phyloP scores from a whole-genome alignment of 176 grass and related monocot species.

The Ampelocalamus luodianensis region DNA sequence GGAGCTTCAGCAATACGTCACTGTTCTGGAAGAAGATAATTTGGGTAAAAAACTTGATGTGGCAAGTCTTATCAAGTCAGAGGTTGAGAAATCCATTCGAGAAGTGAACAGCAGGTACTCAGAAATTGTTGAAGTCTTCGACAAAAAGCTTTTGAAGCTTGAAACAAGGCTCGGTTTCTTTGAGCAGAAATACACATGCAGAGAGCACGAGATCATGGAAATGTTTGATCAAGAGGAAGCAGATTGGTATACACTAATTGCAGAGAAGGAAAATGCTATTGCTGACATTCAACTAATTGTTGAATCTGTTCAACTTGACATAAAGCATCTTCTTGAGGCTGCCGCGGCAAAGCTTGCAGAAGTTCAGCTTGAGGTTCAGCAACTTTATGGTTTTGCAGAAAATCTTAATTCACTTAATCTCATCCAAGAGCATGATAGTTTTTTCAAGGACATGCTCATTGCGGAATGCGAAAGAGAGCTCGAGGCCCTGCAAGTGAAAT shows the following conservation, averaged over 20 bases:
- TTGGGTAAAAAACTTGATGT: slow-evolving; percentile 47
- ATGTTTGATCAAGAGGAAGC: slow-evolving; percentile 65
- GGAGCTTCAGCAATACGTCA: slow-evolving; percentile 54
- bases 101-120: slow-evolving; percentile 48
- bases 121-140: slow-evolving; percentile 52
- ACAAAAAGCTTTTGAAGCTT: slow-evolving; percentile 52
- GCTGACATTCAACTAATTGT: slow-evolving; percentile 50
- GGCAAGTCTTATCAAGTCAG: slow-evolving; percentile 45
- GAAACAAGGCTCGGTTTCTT: slow-evolving; percentile 50
- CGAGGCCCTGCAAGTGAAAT: slow-evolving; percentile 26
- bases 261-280: slow-evolving; percentile 68
- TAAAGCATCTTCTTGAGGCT: slow-evolving; percentile 46
- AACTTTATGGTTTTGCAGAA: slow-evolving; percentile 51
- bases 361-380: slow-evolving; percentile 57
- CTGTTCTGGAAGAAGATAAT: slow-evolving; percentile 60
- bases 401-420: slow-evolving; percentile 51
- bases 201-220: slow-evolving; percentile 50
- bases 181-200: slow-evolving; percentile 54
- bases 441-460: slow-evolving; percentile 54
- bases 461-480: slow-evolving; percentile 56
- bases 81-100: slow-evolving; percentile 43
- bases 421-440: slow-evolving; percentile 58
- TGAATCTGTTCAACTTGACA: slow-evolving; percentile 54
- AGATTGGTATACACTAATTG: slow-evolving; percentile 60
- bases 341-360: slow-evolving; percentile 51